phyloP scores from a whole-genome alignment of 805 yeast species.

The Kazachstania taianensis region DNA sequence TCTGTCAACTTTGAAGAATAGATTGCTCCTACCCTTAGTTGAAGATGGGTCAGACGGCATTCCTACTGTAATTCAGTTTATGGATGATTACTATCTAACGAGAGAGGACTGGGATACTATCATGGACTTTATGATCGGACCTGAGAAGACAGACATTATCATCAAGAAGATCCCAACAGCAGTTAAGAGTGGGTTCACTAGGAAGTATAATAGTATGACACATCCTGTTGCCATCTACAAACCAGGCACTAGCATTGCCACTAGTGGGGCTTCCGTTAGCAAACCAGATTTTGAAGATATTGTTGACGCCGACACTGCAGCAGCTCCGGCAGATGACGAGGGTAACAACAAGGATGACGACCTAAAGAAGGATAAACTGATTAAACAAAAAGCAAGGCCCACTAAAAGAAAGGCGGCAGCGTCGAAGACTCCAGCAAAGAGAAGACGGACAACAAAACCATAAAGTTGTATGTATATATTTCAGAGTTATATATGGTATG shows the following conservation, averaged over 20 bases:
- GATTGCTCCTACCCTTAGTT: conserved; percentile 50
- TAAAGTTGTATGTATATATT: too few species aligned
- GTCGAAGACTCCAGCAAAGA: conserved; percentile 9
- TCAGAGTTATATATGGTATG: too few species aligned
- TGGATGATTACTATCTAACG: conserved; percentile 82
- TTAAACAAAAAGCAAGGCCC: conserved; percentile 26
- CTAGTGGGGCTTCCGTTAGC: conserved; percentile 8
- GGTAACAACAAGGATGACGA: conserved; percentile 25
- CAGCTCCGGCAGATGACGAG: conserved; percentile 22
- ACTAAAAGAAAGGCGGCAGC: conserved; percentile 20
- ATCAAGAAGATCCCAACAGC: conserved; percentile 60
- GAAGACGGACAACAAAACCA: conserved; percentile 16
- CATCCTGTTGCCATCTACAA: conserved; percentile 84
- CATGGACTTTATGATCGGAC: conserved; percentile 76
- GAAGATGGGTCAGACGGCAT: conserved; percentile 53
- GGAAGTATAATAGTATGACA: conserved; percentile 60
- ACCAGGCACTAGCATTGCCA: conserved; percentile 50
- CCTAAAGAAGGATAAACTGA: conserved; percentile 30
- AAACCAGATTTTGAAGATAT: conserved; percentile 31
- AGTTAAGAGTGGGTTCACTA: conserved; percentile 78
- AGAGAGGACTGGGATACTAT: conserved; percentile 88
- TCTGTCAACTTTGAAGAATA: conserved; percentile 51
- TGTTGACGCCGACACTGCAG: conserved; percentile 29
- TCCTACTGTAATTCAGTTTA: conserved; percentile 47
- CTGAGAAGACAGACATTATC: conserved; percentile 34